Evolutionary conservation across 78 protist genomes (phyloP).

Genomic region (Parvularia atlantis): DNA sequence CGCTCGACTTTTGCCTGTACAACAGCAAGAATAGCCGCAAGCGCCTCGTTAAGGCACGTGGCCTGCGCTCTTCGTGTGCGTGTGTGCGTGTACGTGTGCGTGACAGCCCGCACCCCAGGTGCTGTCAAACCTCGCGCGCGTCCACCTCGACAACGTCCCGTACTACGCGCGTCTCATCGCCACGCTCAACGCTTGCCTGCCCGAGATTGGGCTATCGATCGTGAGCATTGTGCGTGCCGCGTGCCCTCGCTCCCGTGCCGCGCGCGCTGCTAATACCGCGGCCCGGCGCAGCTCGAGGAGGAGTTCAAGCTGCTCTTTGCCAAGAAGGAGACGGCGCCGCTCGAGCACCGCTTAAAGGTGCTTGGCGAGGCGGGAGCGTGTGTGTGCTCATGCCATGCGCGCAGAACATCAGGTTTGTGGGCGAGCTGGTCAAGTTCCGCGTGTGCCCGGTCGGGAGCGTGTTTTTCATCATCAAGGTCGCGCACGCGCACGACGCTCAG

Average conservation of each 20-base stretch:
- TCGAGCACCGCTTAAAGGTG: too few relatives aligned
- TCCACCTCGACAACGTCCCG: neutral
- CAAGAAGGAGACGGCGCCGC: neutral
- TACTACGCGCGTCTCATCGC: neutral
- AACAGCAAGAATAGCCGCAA: neutral
- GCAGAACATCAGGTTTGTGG: slow-evolving; percentile 24
- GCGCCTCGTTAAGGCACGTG: neutral
- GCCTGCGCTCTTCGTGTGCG: too few relatives aligned
- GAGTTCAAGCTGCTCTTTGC: neutral
- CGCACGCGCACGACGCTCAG: too few relatives aligned
- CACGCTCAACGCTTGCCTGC: neutral
- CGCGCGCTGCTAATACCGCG: neutral
- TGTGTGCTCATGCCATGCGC: neutral
- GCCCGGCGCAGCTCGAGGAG: neutral
- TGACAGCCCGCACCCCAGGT: neutral
- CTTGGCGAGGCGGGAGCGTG: neutral
- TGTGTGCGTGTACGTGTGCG: neutral
- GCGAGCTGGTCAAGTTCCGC: slow-evolving; percentile 47
- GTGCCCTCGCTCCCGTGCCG: too few relatives aligned
- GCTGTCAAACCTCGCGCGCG: neutral
- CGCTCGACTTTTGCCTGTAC: neutral
- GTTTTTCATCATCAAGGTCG: too few relatives aligned
- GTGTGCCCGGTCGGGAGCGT: slow-evolving; percentile 22
- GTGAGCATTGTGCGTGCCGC: too few relatives aligned
- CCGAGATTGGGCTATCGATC: neutral